Base-by-base conservation (phyloP, 2,329 filamentous ascomycete species). In the Aureobasidium subglaciale region DNA sequence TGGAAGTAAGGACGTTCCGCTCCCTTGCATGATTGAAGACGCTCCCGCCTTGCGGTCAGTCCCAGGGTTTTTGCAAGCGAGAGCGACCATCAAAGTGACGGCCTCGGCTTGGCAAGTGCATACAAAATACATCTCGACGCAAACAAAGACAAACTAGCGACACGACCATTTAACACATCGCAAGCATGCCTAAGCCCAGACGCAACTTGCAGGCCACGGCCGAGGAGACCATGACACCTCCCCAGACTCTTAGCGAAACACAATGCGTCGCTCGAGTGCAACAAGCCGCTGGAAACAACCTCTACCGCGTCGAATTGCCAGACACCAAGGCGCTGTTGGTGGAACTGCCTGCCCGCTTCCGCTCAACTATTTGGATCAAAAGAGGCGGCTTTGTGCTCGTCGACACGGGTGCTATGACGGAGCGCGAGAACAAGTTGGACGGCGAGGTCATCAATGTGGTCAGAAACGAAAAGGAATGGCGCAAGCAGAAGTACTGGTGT, bases 361-460 rank as follows among this genome's bases (percentile, higher is more conserved):
- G 92, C 59, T 93, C 89, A 61, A 93, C 89, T 2, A 89, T 97
- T 60, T 97, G 90, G 88, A 87, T 97, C 69, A 91, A 88, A 71
- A 84, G 90, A 16, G 88, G 90, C 27, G 89, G 90, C 0, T 97
- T 86, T 70, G 90, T 96, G 27, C 73, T 97, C 10, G 79, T 96
- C 13, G 88, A 97, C 62, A 86, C 82, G 22, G 77, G 78, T 27
- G 76, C 80, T 2, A 76, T 85, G 34, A 82, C 84, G 25, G 82
- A 80, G 22, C 74, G 84, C 50, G 85, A 86, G 41, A 90, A 90
- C 64, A 90, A 90, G 69, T 81, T 95, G 11, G 79, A 82, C 52
- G 93, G 92, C 13, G 89, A 96, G 70, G 96, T 99, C 64, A 79
- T 95, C 62, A 96, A 96, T 66, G 83, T 97, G 32, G 90, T 97